Evolutionary conservation across 2,329 filamentous ascomycete species (phyloP).

Genomic region (Curvularia verruculosa): DNA sequence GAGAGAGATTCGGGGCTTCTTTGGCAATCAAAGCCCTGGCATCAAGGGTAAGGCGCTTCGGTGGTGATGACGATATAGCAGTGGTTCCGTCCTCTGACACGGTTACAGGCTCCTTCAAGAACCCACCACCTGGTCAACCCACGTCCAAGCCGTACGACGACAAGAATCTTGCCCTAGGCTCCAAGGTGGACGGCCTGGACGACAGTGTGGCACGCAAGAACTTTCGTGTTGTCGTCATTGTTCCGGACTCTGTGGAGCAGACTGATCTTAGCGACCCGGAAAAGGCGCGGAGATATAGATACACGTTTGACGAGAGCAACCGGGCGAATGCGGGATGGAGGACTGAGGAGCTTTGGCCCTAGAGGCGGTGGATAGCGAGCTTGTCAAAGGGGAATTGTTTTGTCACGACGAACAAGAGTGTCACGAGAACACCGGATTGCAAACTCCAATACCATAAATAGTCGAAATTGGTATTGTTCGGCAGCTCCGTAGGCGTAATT

Average conservation of each 20-base stretch:
- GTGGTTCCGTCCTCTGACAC: slow-evolving; percentile 1
- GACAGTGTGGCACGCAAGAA: slow-evolving; percentile 74
- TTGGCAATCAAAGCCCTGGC: slow-evolving; percentile 82
- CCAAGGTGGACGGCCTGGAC: slow-evolving; percentile 72
- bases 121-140: slow-evolving; percentile 57
- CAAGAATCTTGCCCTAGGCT: slow-evolving; percentile 57
- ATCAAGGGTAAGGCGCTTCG: slow-evolving; percentile 67
- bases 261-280: slow-evolving; percentile 73
- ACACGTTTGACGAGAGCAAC: slow-evolving; percentile 61
- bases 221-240: slow-evolving; percentile 87
- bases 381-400: background rate
- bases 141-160: slow-evolving; percentile 54
- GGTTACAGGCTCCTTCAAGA: slow-evolving; percentile 66
- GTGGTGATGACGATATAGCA: slow-evolving; percentile 4
- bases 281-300: slow-evolving; percentile 68
- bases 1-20: slow-evolving; percentile 81
- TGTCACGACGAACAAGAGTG: background rate
- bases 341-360: slow-evolving; percentile 51
- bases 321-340: slow-evolving; percentile 62
- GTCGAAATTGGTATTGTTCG: background rate
- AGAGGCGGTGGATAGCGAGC: slow-evolving; percentile 2
- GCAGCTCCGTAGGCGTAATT: background rate
- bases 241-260: slow-evolving; percentile 77
- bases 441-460: background rate
- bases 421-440: background rate